Conservation (phyloP, 805 yeast species). For the Saccharomycopsis fibuligera region DNA sequence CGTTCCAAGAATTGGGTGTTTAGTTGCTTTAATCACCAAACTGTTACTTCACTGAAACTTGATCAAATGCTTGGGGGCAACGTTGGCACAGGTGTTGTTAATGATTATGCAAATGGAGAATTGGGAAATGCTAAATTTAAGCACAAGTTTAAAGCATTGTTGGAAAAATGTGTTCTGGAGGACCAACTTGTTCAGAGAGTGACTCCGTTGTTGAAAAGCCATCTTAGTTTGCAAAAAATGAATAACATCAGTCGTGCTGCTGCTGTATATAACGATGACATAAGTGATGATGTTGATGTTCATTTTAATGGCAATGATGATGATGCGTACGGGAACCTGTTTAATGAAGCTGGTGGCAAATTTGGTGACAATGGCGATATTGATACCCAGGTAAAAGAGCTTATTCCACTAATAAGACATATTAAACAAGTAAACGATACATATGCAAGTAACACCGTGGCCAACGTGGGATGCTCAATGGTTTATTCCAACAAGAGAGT, state of each 20-base stretch:
- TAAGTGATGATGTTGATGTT: not conserved
- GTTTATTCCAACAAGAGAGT: slow-evolving; percentile 2
- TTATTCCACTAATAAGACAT: not conserved
- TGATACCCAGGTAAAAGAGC: not conserved
- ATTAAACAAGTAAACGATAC: slow-evolving; percentile 3
- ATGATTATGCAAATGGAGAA: not conserved
- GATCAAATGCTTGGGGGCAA: no score
- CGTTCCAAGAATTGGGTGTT: no score
- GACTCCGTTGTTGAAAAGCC: no score
- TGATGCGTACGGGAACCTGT: not conserved
- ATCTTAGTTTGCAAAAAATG: no score
- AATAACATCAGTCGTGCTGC: no score
- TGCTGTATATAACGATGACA: not conserved
- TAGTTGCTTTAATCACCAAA: no score
- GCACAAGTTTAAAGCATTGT: no score
- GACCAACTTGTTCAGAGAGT: no score
- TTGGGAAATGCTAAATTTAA: not conserved
- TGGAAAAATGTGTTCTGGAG: no score
- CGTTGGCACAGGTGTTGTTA: no score
- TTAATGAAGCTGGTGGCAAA: not conserved
- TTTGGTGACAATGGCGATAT: slow-evolving; percentile 1
- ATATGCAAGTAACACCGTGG: not conserved
- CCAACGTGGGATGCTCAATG: slow-evolving; percentile 1
- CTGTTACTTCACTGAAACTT: no score
- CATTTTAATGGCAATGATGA: not conserved